Percentiles rank a stretch among this genome's conserved stretches.
Evolutionary conservation across 148 eudicot species (phyloP).

Genomic region (Fallopia convolvulus): DNA sequence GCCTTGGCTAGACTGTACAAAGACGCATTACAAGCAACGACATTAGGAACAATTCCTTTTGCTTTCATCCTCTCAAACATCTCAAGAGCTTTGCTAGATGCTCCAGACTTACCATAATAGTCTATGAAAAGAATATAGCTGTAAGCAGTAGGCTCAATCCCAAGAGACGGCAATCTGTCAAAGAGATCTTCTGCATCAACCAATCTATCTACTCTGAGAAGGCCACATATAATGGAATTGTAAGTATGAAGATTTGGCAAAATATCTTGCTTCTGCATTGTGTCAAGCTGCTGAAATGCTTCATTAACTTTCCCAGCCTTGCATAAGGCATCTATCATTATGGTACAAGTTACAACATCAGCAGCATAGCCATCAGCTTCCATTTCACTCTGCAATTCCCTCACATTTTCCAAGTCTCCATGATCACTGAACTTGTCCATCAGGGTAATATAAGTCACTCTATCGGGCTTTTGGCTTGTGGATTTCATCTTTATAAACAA

Average conservation of each 20-base stretch:
- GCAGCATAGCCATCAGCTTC: slow-evolving; percentile 69
- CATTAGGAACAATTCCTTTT: slow-evolving; percentile 61
- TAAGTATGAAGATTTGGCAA: slow-evolving; percentile 82
- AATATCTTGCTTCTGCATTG: slow-evolving; percentile 54
- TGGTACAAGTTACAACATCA: slow-evolving; percentile 80
- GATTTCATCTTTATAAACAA: slow-evolving; percentile 69
- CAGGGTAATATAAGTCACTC: slow-evolving; percentile 82
- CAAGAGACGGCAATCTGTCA: slow-evolving; percentile 41
- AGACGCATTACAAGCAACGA: slow-evolving; percentile 84
- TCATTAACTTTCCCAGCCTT: slow-evolving; percentile 51
- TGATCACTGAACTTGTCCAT: slow-evolving; percentile 70
- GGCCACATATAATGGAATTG: slow-evolving; percentile 72
- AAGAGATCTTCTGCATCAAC: slow-evolving; percentile 61
- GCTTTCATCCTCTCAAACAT: slow-evolving; percentile 74
- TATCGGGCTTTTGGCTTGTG: slow-evolving; percentile 71
- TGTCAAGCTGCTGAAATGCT: slow-evolving; percentile 50
- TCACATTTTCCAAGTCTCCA: slow-evolving; percentile 64
- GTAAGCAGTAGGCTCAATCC: slow-evolving; percentile 55
- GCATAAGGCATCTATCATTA: slow-evolving; percentile 65
- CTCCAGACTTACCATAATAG: slow-evolving; percentile 76
- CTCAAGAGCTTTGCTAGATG: slow-evolving; percentile 58
- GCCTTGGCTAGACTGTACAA: slow-evolving; percentile 70
- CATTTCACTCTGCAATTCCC: slow-evolving; percentile 64
- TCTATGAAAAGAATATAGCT: slow-evolving; percentile 81
- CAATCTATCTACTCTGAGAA: slow-evolving; percentile 52